A percentile compares a stretch with the other conserved stretches of the same genome.
These are phyloP conservation scores for Sclerotinia minor DNA, from an alignment of 2,329 filamentous ascomycete genomes.

Conservation along the genomic window DNA sequence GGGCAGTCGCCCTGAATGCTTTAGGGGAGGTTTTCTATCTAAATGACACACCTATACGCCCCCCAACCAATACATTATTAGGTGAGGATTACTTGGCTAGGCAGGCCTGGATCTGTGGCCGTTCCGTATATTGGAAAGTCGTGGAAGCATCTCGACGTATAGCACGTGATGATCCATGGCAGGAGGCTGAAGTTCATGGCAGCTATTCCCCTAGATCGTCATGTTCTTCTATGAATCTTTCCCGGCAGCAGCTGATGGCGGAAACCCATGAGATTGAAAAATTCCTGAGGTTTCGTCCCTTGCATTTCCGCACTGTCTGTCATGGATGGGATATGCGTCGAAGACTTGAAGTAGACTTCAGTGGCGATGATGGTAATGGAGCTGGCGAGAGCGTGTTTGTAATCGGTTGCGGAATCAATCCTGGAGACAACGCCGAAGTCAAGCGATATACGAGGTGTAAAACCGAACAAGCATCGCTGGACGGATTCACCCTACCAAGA, in stretches of 20 bases:
- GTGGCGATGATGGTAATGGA: slow-evolving; percentile 71
- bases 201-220: slow-evolving; percentile 82
- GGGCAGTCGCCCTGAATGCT: slow-evolving; percentile 92
- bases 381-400: slow-evolving; percentile 77
- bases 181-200: slow-evolving; percentile 65
- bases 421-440: slow-evolving; percentile 46
- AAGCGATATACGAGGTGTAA: slow-evolving; percentile 59
- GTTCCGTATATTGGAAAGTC: slow-evolving; percentile 77
- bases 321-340: slow-evolving; percentile 91
- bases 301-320: slow-evolving; percentile 75
- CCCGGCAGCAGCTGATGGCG: slow-evolving; percentile 66
- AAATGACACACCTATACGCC: slow-evolving; percentile 63
- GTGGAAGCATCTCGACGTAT: slow-evolving; percentile 74
- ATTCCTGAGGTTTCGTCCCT: slow-evolving; percentile 70
- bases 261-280: slow-evolving; percentile 82
- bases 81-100: slow-evolving; percentile 58
- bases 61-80: slow-evolving; percentile 48
- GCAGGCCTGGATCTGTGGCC: slow-evolving; percentile 77
- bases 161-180: slow-evolving; percentile 71
- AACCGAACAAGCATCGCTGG: slow-evolving; percentile 38
- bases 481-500: slow-evolving; percentile 40
- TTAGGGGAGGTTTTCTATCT: slow-evolving; percentile 90
- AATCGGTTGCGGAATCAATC: slow-evolving; percentile 62
- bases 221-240: slow-evolving; percentile 69
- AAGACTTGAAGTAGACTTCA: slow-evolving; percentile 84